Evolutionary conservation across 139 green algal species (phyloP).

Genomic region (Limnomonas spitsbergensis): DNA sequence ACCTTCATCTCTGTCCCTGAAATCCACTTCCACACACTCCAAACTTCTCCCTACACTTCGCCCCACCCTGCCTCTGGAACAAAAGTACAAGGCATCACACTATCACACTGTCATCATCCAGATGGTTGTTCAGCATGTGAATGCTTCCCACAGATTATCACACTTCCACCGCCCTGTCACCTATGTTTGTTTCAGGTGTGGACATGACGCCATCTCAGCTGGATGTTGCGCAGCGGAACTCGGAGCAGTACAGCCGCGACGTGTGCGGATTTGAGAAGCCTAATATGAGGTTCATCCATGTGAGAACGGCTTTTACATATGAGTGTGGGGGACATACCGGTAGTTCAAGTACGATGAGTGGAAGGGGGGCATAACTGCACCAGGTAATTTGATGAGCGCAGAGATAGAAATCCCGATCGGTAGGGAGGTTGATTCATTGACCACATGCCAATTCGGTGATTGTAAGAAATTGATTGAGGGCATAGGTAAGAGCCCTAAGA

Average conservation of each 20-base stretch:
- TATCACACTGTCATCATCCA: background rate
- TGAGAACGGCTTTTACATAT: constrained; percentile 2
- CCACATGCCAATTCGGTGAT: background rate
- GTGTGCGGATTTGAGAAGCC: constrained; percentile 66
- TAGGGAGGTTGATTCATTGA: background rate
- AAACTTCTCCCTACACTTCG: too few species aligned
- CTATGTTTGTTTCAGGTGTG: constrained; percentile 55
- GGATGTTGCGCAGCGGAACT: constrained; percentile 63
- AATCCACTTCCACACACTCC: too few species aligned
- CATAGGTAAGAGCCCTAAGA: too few species aligned
- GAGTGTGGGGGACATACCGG: too few species aligned
- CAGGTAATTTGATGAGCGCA: background rate
- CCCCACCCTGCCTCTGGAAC: background rate
- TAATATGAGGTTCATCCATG: constrained; percentile 89
- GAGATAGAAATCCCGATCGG: background rate
- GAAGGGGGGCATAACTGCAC: too few species aligned
- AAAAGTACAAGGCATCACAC: background rate
- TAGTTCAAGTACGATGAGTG: too few species aligned
- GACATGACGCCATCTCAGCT: constrained; percentile 96
- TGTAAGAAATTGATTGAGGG: too few species aligned
- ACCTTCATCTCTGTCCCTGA: too few species aligned
- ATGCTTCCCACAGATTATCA: too few species aligned
- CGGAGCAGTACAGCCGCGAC: constrained; percentile 62
- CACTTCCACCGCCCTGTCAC: background rate
- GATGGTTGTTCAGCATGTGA: background rate